Percentiles rank a stretch among this genome's conserved stretches.
Evolutionary conservation across 2,329 filamentous ascomycete genomes (phyloP).

Genomic region (Ophiostoma angusticollis): DNA sequence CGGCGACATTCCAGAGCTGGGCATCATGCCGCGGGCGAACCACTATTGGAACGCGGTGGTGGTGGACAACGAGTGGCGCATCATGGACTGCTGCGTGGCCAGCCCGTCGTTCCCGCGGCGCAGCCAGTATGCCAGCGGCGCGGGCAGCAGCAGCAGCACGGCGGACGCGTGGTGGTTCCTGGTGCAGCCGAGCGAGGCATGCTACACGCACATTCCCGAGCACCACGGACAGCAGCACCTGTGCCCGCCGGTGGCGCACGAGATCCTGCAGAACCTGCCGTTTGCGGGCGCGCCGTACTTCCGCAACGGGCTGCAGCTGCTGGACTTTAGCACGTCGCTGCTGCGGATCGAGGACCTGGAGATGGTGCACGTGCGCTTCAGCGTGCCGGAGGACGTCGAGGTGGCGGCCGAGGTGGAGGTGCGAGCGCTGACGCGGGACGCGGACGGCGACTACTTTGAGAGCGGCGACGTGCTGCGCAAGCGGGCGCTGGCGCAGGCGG

Average conservation of each 20-base stretch:
- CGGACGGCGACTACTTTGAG: slow-evolving; percentile 86
- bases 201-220: slow-evolving; percentile 90
- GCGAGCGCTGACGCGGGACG: slow-evolving; percentile 64
- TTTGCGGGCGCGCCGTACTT: slow-evolving; percentile 82
- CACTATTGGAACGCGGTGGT: slow-evolving; percentile 97
- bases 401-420: slow-evolving; percentile 87
- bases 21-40: slow-evolving; percentile 73
- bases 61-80: slow-evolving; percentile 88
- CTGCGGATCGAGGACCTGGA: slow-evolving; percentile 82
- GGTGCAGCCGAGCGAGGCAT: slow-evolving; percentile 74
- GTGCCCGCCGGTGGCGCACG: slow-evolving; percentile 73
- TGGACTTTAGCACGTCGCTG: slow-evolving; percentile 82
- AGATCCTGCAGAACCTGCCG: slow-evolving; percentile 75
- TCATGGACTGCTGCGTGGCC: slow-evolving; percentile 88
- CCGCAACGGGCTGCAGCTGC: slow-evolving; percentile 64
- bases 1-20: slow-evolving; percentile 69
- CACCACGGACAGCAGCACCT: slow-evolving; percentile 84
- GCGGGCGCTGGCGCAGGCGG: slow-evolving; percentile 75
- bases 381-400: slow-evolving; percentile 81
- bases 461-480: slow-evolving; percentile 79
- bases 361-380: slow-evolving; percentile 79
- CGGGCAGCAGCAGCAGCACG: slow-evolving; percentile 40
- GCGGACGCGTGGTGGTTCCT: slow-evolving; percentile 93
- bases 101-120: slow-evolving; percentile 81
- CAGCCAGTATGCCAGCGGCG: slow-evolving; percentile 58